Evolutionary conservation across 1,284 basidiomycete species (phyloP), one percentile per base, ranked within the genome.

Genomic region (Cutaneotrichosporon cyanovorans): DNA sequence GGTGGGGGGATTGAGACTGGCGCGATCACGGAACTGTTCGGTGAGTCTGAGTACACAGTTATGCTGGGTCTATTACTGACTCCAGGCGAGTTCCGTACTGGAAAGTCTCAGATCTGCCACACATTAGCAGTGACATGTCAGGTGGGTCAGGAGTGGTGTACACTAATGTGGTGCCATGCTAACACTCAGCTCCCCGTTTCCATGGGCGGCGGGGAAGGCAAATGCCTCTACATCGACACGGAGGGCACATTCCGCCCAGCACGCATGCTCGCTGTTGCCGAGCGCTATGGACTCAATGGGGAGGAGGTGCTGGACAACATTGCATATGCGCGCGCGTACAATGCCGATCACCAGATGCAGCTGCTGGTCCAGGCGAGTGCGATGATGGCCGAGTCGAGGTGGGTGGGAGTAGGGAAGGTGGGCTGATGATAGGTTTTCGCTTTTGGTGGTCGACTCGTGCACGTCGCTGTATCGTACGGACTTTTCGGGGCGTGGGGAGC

Each of bases 1-100:
- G 95, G 95, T 59, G 95, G 92, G 46, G 95, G 95, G 8, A 89
- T 99, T 61, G 95, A 99, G 75, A 99, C 95, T 11, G 95, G 95
- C 33, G 87, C 91, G 1, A 96, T 99, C 67, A 99, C 95, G 0
- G 95, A 99, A 71, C 75, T 99, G 20, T 98, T 96, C 73, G 95
- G 95, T 59, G 42, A 15, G 66, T 54, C 14, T 11, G 1, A 18
- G 9, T 30, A 22, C 6, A 1, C 2, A 0, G 23, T 30, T 3
- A 28, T 30, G n/a, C 40, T 55, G 31, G 46, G 34, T 33, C 8
- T 44, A 70, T 21, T 30, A 14, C 40, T 55, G 31, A 47, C 36
- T 33, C 8, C 45, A 70, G 68, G 68, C 50, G 95, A 99, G 74
- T 99, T 97, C 74, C 78, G 95, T 59, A 98, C 95, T 9, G 95